A percentile compares a stretch with the other conserved stretches of the same genome.
These are phyloP conservation scores for Podila horticola DNA, from an alignment of 192 early-diverging fungal genomes.

Conservation along the genomic window DNA sequence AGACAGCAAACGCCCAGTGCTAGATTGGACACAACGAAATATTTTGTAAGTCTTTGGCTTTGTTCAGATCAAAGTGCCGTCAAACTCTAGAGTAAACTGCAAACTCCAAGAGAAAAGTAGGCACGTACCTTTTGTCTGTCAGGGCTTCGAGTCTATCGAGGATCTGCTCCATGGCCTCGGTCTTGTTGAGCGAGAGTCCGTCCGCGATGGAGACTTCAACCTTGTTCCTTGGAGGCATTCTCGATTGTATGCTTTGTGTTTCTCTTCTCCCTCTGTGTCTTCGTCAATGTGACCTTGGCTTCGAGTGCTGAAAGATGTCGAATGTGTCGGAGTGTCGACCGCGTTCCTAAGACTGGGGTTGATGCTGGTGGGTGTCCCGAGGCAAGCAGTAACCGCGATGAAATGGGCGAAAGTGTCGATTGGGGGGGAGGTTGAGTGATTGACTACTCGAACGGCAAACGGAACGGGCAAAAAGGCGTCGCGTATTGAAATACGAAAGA, in stretches of 20 bases:
- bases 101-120: not conserved
- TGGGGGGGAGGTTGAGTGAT: no score
- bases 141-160: not conserved
- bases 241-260: not conserved
- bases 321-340: not conserved
- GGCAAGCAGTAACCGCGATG: no score
- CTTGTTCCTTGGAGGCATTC: constrained; percentile 5
- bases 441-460: no score
- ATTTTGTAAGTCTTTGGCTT: constrained; percentile 1
- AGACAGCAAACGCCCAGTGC: constrained; percentile 66
- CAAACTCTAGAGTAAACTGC: not conserved
- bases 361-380: not conserved
- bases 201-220: not conserved
- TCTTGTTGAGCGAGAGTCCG: not conserved
- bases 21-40: constrained; percentile 10
- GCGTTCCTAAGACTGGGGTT: not conserved
- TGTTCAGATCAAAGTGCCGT: not conserved
- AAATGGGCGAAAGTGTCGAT: no score
- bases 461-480: no score
- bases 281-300: not conserved
- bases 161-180: constrained; percentile 3
- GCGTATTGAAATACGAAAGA: no score
- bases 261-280: not conserved
- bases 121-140: not conserved
- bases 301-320: not conserved